Conservation (phyloP, 345 rosid species). For the Dipteronia sinensis region DNA sequence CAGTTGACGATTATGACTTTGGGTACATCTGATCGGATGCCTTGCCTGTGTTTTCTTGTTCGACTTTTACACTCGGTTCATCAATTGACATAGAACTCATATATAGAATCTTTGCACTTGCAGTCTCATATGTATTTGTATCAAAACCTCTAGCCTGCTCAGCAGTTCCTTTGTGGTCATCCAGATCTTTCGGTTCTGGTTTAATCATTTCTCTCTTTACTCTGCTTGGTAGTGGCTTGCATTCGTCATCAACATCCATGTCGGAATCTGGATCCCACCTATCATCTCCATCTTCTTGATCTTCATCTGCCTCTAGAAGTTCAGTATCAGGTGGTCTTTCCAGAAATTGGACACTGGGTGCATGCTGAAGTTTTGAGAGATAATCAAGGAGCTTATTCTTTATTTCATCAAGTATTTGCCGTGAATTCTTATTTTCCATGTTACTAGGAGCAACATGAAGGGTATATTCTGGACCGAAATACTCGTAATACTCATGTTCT, state of each 20-base stretch:
- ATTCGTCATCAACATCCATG: conserved; percentile 77
- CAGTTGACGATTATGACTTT: conserved; percentile 33
- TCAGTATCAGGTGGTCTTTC: conserved; percentile 87
- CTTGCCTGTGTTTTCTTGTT: conserved; percentile 61
- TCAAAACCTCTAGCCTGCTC: conserved; percentile 67
- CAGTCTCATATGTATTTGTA: conserved; percentile 45
- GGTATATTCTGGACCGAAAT: conserved; percentile 65
- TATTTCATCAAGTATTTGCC: conserved; percentile 76
- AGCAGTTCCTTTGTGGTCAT: conserved; percentile 44
- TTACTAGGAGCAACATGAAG: conserved; percentile 76
- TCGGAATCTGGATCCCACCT: conserved; percentile 85
- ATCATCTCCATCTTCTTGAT: conserved; percentile 77
- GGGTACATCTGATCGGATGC: conserved; percentile 52
- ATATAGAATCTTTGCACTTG: conserved; percentile 54
- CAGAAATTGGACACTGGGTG: conserved; percentile 93
- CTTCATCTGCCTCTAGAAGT: conserved; percentile 79
- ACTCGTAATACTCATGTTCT: conserved; percentile 64
- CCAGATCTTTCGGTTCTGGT: conserved; percentile 63
- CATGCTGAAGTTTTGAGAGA: conserved; percentile 94
- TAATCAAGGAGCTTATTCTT: conserved; percentile 76
- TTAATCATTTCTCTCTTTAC: conserved; percentile 78
- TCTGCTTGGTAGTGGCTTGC: conserved; percentile 64
- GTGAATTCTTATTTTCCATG: conserved; percentile 73
- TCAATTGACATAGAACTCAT: conserved; percentile 56
- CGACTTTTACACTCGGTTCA: conserved; percentile 64